Evolutionary conservation across 345 rosid genomes (phyloP).

Genomic region (Toxicodendron radicans): DNA sequence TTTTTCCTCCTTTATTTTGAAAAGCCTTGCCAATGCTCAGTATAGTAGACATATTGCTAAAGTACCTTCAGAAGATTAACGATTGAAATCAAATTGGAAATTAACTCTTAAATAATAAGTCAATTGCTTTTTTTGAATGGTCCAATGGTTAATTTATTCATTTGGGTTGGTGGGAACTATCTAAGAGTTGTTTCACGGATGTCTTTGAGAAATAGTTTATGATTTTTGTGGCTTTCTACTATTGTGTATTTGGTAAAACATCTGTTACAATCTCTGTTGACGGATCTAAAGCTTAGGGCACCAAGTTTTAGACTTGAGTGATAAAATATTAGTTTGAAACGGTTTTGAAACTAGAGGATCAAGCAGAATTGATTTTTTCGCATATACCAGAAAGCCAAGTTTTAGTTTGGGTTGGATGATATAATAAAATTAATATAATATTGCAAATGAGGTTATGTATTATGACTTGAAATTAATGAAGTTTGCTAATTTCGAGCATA

Average conservation of each 20-base stretch:
- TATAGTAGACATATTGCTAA: neutral
- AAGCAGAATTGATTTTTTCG: neutral
- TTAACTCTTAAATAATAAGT: neutral
- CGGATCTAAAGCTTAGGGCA: neutral
- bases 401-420: neutral
- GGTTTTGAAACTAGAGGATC: slow-evolving; percentile 1
- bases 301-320: neutral
- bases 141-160: neutral
- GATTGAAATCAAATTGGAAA: neutral
- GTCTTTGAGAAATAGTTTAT: neutral
- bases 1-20: neutral
- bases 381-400: neutral
- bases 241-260: neutral
- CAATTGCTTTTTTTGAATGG: neutral
- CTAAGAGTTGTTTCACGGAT: neutral
- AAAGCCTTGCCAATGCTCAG: neutral
- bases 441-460: neutral
- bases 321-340: neutral
- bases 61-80: neutral
- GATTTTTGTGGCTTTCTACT: neutral
- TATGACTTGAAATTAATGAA: too few relatives aligned
- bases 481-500: too few relatives aligned
- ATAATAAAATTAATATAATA: neutral
- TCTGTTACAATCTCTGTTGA: neutral
- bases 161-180: neutral